phyloP scores from a whole-genome alignment of 768 basidiomycete species.

The Mycena pura region DNA sequence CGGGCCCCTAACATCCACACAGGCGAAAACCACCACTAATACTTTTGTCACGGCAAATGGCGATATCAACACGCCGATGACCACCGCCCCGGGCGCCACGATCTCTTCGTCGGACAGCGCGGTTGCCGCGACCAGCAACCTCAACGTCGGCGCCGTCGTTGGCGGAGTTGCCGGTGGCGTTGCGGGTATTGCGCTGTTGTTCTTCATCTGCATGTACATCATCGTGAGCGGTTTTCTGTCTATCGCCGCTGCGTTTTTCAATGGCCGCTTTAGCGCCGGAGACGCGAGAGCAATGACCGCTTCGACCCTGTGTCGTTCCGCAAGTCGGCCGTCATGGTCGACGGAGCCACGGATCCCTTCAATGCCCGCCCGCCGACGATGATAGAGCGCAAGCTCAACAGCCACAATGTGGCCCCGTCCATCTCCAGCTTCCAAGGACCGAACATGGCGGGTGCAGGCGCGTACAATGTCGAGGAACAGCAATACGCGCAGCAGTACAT shows the following conservation, averaged over 20 bases:
- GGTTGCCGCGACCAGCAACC: slow-evolving; percentile 24
- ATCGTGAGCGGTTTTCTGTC: slow-evolving; percentile 39
- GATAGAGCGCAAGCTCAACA: slow-evolving; percentile 32
- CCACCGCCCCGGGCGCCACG: slow-evolving; percentile 30
- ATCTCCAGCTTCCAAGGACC: no score
- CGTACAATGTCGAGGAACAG: slow-evolving; percentile 49
- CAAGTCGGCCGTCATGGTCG: slow-evolving; percentile 29
- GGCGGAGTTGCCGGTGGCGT: slow-evolving; percentile 48
- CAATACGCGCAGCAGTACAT: slow-evolving; percentile 40
- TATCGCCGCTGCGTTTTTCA: background rate
- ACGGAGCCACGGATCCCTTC: slow-evolving; percentile 15
- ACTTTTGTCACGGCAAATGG: slow-evolving; percentile 23
- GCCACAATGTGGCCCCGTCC: slow-evolving; percentile 37
- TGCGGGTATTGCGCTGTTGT: slow-evolving; percentile 41
- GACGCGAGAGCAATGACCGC: slow-evolving; percentile 40
- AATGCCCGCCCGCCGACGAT: slow-evolving; percentile 38
- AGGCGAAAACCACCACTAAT: slow-evolving; percentile 21
- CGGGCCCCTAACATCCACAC: slow-evolving; percentile 4
- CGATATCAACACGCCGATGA: slow-evolving; percentile 18
- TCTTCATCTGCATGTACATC: slow-evolving; percentile 47
- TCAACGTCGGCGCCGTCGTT: slow-evolving; percentile 51
- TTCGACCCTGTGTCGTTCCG: slow-evolving; percentile 43
- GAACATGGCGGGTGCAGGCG: slow-evolving; percentile 47
- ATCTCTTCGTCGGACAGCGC: slow-evolving; percentile 21
- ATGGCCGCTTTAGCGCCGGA: slow-evolving; percentile 41